Evolutionary conservation across 495 filamentous ascomycete species (phyloP).

Genomic region (Tuber borchii): DNA sequence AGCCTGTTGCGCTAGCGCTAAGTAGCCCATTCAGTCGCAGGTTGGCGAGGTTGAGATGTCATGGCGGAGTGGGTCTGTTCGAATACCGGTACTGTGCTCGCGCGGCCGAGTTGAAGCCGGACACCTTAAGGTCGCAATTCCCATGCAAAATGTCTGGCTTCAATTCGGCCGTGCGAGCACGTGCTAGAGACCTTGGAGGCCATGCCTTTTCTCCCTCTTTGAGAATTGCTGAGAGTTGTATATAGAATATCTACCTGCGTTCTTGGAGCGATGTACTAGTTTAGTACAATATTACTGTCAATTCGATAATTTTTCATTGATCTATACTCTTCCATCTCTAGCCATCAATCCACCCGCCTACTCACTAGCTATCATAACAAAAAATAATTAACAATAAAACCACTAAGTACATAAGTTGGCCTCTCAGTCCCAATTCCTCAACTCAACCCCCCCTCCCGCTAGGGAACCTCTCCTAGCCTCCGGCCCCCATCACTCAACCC

Average conservation of each 20-base stretch:
- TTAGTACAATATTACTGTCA: not conserved
- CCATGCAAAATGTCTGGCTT: too few species aligned
- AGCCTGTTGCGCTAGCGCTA: slow-evolving; percentile 63
- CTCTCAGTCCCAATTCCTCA: not conserved
- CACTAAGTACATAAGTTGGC: not conserved
- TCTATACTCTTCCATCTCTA: not conserved
- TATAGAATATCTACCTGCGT: not conserved
- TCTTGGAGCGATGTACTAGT: not conserved
- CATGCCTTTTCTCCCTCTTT: not conserved
- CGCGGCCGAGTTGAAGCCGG: too few species aligned
- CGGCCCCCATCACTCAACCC: too few species aligned
- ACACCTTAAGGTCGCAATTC: too few species aligned
- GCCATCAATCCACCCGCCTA: not conserved
- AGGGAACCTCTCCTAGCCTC: not conserved
- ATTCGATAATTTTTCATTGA: not conserved
- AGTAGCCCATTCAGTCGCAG: not conserved
- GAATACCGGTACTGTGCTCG: not conserved
- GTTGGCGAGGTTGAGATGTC: not conserved
- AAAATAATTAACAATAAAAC: not conserved
- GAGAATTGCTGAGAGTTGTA: not conserved
- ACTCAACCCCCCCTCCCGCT: not conserved
- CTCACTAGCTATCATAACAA: not conserved
- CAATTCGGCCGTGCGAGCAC: too few species aligned
- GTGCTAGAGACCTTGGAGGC: not conserved
- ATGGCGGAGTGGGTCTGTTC: not conserved